phyloP scores from a whole-genome alignment of 2,329 filamentous ascomycete genomes.

The Hymenoscyphus albidus region DNA sequence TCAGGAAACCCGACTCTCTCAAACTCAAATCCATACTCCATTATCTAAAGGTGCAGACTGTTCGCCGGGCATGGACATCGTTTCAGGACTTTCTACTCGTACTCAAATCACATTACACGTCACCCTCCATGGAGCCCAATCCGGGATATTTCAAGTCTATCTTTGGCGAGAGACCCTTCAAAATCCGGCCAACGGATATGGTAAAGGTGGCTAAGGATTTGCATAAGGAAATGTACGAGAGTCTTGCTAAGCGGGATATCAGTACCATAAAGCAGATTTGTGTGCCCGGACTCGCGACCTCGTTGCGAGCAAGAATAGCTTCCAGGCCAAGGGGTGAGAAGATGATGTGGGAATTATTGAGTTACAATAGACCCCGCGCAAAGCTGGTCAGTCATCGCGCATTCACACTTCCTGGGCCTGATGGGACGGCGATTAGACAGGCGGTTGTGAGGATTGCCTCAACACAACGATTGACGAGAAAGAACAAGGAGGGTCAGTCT shows the following conservation, averaged over 20 bases:
- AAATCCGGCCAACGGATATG: conserved; percentile 41
- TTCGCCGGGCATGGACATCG: conserved; percentile 23
- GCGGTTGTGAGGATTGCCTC: conserved; percentile 58
- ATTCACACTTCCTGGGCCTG: conserved; percentile 41
- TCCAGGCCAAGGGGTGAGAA: conserved; percentile 44
- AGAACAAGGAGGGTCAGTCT: conserved; percentile 28
- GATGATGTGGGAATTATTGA: conserved; percentile 52
- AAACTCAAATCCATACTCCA: not conserved
- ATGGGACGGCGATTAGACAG: conserved; percentile 47
- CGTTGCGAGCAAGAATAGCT: conserved; percentile 52
- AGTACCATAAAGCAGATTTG: conserved; percentile 50
- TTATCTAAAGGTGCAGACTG: conserved; percentile 26
- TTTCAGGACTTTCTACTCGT: conserved; percentile 22
- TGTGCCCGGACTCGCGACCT: conserved; percentile 47
- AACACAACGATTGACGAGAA: conserved; percentile 49
- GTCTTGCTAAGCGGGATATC: conserved; percentile 56
- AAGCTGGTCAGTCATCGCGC: conserved; percentile 49
- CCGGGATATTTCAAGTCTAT: not conserved
- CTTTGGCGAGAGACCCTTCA: not conserved
- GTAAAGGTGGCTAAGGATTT: conserved; percentile 53
- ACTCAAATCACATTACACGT: conserved; percentile 14
- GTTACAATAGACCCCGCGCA: conserved; percentile 39
- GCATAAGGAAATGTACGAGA: conserved; percentile 58
- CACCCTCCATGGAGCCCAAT: not conserved
- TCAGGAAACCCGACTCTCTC: conserved; percentile 14